Percentiles rank a stretch among this genome's conserved stretches.
These are phyloP conservation scores for Strobilomyces confusus DNA, from an alignment of 768 basidiomycete species.

Conservation along the genomic window DNA sequence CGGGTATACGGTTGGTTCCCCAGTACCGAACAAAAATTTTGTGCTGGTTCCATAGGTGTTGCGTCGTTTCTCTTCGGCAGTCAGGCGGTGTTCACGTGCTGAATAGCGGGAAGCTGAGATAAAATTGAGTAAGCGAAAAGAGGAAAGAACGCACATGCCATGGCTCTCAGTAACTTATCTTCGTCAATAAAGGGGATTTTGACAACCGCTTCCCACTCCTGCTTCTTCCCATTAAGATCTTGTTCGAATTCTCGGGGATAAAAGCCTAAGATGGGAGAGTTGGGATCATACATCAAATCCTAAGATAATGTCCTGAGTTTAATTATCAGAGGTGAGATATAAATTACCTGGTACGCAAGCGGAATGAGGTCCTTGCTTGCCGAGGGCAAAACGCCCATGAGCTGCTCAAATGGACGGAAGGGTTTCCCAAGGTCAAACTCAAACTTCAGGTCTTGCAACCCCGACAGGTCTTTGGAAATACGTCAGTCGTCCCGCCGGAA, in stretches of 20 bases:
- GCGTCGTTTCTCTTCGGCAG: conserved; percentile 66
- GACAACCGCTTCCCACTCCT: conserved; percentile 98
- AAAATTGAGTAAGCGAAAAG: neutral
- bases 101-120: neutral
- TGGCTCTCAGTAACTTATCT: conserved; percentile 68
- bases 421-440: conserved; percentile 83
- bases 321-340: neutral
- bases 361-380: conserved; percentile 91
- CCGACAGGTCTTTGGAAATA: conserved; percentile 45
- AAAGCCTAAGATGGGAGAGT: conserved; percentile 89
- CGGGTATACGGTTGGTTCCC: conserved; percentile 67
- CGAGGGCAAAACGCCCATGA: conserved; percentile 95
- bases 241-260: conserved; percentile 89
- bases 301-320: conserved; percentile 26
- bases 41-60: conserved; percentile 81
- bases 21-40: conserved; percentile 66
- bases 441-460: conserved; percentile 77
- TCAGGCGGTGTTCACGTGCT: conserved; percentile 80
- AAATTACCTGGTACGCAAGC: conserved; percentile 68
- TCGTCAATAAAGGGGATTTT: conserved; percentile 98
- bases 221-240: conserved; percentile 97
- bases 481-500: neutral
- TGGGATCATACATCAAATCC: conserved; percentile 86
- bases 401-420: conserved; percentile 90
- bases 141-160: conserved; percentile 51